Percentiles rank a stretch among this genome's conserved stretches.
phyloP scores from a whole-genome alignment of 768 basidiomycete species.

The Stropharia rugosoannulata region DNA sequence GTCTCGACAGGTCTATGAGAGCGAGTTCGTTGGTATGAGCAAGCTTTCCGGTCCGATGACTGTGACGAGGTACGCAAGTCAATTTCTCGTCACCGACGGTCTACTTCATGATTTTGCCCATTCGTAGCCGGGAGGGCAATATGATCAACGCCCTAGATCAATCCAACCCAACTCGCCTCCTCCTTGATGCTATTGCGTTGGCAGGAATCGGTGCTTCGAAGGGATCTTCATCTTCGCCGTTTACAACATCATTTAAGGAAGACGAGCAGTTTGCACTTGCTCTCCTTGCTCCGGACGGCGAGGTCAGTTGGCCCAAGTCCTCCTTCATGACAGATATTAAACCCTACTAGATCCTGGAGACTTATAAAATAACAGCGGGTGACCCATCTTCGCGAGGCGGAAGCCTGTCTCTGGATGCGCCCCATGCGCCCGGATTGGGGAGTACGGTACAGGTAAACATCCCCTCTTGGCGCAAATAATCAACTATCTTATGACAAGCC shows the following conservation, averaged over 20 bases:
- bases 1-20: conserved; percentile 9
- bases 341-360: conserved; percentile 35
- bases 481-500: neutral
- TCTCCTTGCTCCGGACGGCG: conserved; percentile 28
- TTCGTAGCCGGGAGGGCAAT: conserved; percentile 66
- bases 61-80: conserved; percentile 49
- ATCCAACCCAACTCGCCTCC: conserved; percentile 58
- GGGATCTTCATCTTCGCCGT: neutral
- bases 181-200: conserved; percentile 52
- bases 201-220: conserved; percentile 20
- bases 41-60: conserved; percentile 45
- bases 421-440: conserved; percentile 49
- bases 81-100: neutral
- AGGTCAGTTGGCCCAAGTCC: conserved; percentile 20
- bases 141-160: conserved; percentile 59
- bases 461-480: neutral
- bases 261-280: conserved; percentile 59
- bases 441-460: conserved; percentile 39
- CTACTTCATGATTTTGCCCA: neutral
- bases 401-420: conserved; percentile 56
- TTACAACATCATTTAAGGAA: conserved; percentile 41
- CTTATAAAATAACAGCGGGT: conserved; percentile 65
- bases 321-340: neutral
- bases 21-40: conserved; percentile 39
- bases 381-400: conserved; percentile 63